These are phyloP conservation scores for Panicum virgatum DNA, from an alignment of 202 grass and related monocot genomes.

Conservation along the genomic window DNA sequence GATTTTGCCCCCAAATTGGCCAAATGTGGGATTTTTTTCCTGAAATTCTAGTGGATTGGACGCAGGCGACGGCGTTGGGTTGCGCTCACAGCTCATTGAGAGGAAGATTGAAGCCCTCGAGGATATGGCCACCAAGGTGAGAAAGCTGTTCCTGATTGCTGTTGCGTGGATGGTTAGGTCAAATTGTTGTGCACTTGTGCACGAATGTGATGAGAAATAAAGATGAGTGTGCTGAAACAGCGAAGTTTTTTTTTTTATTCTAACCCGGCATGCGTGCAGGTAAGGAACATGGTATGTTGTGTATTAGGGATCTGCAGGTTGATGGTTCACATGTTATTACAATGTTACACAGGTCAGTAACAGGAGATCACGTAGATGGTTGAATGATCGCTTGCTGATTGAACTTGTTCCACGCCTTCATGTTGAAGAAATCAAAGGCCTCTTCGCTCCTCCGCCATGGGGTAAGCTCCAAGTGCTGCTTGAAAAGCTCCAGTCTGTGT, in stretches of 20 bases:
- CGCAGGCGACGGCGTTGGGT: slow-evolving; percentile 50
- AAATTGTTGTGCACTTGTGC: neutral
- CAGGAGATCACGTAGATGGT: slow-evolving; percentile 70
- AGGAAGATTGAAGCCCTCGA: slow-evolving; percentile 70
- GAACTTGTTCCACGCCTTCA: slow-evolving; percentile 83
- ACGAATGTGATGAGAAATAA: neutral
- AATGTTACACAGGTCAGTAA: slow-evolving; percentile 74
- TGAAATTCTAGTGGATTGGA: neutral
- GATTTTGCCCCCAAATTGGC: neutral
- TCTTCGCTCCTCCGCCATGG: slow-evolving; percentile 92
- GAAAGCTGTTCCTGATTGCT: neutral
- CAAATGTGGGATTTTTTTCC: neutral
- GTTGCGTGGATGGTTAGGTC: neutral
- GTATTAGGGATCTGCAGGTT: neutral
- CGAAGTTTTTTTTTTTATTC: neutral
- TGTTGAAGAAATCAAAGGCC: slow-evolving; percentile 90
- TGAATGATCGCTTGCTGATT: slow-evolving; percentile 87
- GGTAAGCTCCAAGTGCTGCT: slow-evolving; percentile 39
- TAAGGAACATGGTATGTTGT: neutral
- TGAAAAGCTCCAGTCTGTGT: neutral
- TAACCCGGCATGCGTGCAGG: neutral
- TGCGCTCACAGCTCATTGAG: slow-evolving; percentile 60
- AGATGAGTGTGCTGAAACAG: neutral
- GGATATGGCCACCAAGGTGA: slow-evolving; percentile 56
- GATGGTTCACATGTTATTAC: neutral